Evolutionary conservation across 129 eudicot genomes (phyloP), one percentile per base, ranked within the genome.

Genomic region (Heracleum sosnowskyi): DNA sequence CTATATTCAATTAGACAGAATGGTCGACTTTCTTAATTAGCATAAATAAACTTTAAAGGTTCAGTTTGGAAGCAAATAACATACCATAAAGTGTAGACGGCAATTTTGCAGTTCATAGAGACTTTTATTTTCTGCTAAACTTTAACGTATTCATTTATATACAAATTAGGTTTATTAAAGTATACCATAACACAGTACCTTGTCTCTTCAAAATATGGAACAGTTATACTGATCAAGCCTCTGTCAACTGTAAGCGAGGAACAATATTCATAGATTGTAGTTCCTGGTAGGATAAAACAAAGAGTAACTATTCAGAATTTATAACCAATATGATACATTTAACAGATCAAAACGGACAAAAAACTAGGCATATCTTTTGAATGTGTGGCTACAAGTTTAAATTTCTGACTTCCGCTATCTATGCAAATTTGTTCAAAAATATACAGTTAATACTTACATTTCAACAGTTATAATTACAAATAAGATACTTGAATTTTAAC

Each of bases 191-290:
- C 16, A 72, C 51, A 73, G 20, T 73, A 70, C 82, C 77, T 53
- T 47, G 45, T 47, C 13, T 73, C 39, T 72, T 55, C 85, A 37
- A 71, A 20, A 17, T 20, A 13, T 16, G 37, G 11, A n/a, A n/a
- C 17, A 26, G 8, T 16, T 13, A 42, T 42, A 40, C 40, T 29
- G 68, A 84, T 79, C 82, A 87, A 51, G 88, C 89, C 74, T 87
- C 97, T 1, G 89, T 86, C 80, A 91, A 47, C 78, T 76, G 84
- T 78, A 91, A 84, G 53, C 93, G 93, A 55, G 97, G 97, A 75
- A 91, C 86, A 81, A 91, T 86, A 66, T 91, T 91, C 97, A 91
- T 91, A 3, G 93, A 81, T 55, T 91, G 97, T 63, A 91, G 89
- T 75, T 91, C 97, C 97, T 91, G 84, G 69, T 66, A 51, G 16